Conservation (phyloP, 495 filamentous ascomycete species). For the Darksidea phi region DNA sequence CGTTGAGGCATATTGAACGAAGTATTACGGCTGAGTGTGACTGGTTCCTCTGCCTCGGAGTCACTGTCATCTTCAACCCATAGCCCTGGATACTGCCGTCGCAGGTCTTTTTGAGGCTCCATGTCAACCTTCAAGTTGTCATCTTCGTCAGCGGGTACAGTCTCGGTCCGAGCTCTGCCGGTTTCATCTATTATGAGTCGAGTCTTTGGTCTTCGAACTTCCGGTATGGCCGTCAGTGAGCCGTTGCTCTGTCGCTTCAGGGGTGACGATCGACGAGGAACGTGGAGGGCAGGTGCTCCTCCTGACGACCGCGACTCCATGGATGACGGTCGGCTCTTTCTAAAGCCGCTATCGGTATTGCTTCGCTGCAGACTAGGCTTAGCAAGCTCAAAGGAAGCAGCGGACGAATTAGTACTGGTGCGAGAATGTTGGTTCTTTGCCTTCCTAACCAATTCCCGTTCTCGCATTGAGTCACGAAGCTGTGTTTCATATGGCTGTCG, state of each 20-base stretch:
- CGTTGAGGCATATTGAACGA: conserved; percentile 41
- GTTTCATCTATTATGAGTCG: conserved; percentile 44
- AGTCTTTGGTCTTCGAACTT: conserved; percentile 34
- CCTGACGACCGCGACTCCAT: conserved; percentile 31
- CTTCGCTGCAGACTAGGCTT: conserved; percentile 39
- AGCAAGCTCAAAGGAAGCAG: conserved; percentile 17
- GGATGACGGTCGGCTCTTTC: conserved; percentile 27
- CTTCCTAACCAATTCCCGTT: conserved; percentile 30
- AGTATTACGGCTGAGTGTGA: conserved; percentile 32
- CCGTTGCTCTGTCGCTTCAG: conserved; percentile 38
- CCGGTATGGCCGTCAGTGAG: conserved; percentile 34
- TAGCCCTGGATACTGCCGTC: conserved; percentile 39
- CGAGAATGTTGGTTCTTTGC: conserved; percentile 37
- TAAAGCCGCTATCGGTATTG: conserved; percentile 41
- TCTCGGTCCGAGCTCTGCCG: conserved; percentile 44
- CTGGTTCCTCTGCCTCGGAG: conserved; percentile 34
- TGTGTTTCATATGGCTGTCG: conserved; percentile 40
- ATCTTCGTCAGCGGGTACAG: conserved; percentile 33
- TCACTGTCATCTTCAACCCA: conserved; percentile 42
- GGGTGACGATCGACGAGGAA: conserved; percentile 33
- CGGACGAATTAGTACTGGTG: conserved; percentile 35
- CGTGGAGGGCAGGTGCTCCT: conserved; percentile 23
- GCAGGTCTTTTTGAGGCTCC: conserved; percentile 25
- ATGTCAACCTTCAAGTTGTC: conserved; percentile 36
- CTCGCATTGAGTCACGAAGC: conserved; percentile 31